phyloP scores from a whole-genome alignment of 495 filamentous ascomycete genomes.

The Annulohypoxylon nitens region DNA sequence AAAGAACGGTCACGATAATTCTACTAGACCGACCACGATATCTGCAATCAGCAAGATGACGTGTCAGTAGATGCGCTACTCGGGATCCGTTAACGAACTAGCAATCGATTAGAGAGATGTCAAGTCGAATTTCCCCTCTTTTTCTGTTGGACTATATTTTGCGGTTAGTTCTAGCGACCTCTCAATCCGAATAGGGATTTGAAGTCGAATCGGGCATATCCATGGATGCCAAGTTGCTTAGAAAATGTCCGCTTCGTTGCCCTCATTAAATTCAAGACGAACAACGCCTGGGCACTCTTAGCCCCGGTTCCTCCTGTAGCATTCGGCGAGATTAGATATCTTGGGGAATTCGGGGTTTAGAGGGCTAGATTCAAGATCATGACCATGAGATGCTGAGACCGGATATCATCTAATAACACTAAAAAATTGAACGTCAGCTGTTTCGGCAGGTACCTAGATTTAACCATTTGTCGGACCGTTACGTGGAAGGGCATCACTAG shows the following conservation, averaged over 20 bases:
- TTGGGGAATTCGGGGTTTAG: slow-evolving; percentile 19
- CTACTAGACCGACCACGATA: slow-evolving; percentile 27
- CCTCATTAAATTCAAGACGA: slow-evolving; percentile 26
- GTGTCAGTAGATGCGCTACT: slow-evolving; percentile 34
- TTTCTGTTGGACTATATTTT: neutral
- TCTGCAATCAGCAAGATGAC: slow-evolving; percentile 43
- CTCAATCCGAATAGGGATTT: neutral
- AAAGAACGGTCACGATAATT: slow-evolving; percentile 19
- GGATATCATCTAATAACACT: slow-evolving; percentile 28
- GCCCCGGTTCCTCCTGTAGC: slow-evolving; percentile 19
- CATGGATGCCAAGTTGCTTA: neutral
- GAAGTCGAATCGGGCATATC: slow-evolving; percentile 5
- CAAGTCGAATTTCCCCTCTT: neutral
- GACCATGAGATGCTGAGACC: slow-evolving; percentile 18
- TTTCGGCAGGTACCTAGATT: neutral
- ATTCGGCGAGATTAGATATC: slow-evolving; percentile 35
- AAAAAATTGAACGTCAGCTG: slow-evolving; percentile 1
- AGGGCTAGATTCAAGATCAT: slow-evolving; percentile 11
- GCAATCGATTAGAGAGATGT: slow-evolving; percentile 13
- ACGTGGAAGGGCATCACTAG: slow-evolving; percentile 7
- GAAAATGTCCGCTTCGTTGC: slow-evolving; percentile 12
- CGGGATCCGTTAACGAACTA: slow-evolving; percentile 13
- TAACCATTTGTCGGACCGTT: slow-evolving; percentile 5
- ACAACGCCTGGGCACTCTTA: slow-evolving; percentile 2
- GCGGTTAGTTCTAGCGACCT: neutral